Conservation (phyloP, 192 early-diverging fungal species). For the Geranomyces variabilis region DNA sequence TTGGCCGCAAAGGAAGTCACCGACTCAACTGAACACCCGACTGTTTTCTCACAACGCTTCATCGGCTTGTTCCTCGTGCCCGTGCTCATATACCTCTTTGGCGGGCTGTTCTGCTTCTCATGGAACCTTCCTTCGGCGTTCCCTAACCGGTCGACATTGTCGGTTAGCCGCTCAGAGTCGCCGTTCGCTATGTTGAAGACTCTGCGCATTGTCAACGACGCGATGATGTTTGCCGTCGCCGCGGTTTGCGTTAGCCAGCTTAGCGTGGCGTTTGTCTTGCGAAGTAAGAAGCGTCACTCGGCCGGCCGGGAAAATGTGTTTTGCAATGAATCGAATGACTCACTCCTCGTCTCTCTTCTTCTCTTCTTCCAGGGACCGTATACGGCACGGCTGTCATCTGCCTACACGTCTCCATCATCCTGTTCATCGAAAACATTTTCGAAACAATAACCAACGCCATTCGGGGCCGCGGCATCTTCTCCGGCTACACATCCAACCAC, state of each 20-base stretch:
- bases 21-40: conserved; percentile 8
- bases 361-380: neutral
- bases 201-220: conserved; percentile 21
- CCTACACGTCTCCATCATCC: conserved; percentile 21
- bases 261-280: conserved; percentile 14
- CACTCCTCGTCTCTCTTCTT: neutral
- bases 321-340: too few relatives aligned
- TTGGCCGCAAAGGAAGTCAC: conserved; percentile 11
- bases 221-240: conserved; percentile 25
- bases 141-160: neutral
- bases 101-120: conserved; percentile 32
- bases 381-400: conserved; percentile 23
- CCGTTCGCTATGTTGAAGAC: conserved; percentile 21
- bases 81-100: conserved; percentile 21
- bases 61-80: conserved; percentile 18
- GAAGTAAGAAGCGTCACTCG: too few relatives aligned
- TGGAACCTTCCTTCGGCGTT: conserved; percentile 16
- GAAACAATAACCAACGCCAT: conserved; percentile 25
- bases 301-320: too few relatives aligned
- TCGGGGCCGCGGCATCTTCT: conserved; percentile 13
- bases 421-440: conserved; percentile 35
- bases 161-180: neutral
- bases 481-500: neutral
- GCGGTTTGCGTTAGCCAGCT: conserved; percentile 16
- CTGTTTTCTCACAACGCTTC: conserved; percentile 14